A percentile compares a stretch with the other conserved stretches of the same genome.
Evolutionary conservation across 495 filamentous ascomycete species (phyloP).

Genomic region (Neurospora sp.): DNA sequence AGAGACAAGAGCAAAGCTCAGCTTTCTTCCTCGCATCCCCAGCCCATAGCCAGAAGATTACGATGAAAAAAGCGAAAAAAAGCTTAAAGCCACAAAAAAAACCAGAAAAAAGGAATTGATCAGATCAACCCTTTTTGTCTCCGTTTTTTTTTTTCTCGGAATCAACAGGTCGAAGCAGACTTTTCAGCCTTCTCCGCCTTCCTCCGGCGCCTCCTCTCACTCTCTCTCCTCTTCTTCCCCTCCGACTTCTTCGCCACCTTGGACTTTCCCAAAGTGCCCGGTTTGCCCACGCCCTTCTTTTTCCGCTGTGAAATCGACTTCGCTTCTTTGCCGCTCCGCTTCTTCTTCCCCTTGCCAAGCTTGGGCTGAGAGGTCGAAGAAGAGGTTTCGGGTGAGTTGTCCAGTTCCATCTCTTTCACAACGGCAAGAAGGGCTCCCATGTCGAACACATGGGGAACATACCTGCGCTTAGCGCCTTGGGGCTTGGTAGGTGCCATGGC

Average conservation of each 20-base stretch:
- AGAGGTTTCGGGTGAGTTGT: too few relatives aligned
- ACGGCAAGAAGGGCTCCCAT: not conserved
- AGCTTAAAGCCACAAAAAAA: not conserved
- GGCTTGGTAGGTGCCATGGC: not conserved
- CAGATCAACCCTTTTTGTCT: not conserved
- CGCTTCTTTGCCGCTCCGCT: too few relatives aligned
- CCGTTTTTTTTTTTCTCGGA: not conserved
- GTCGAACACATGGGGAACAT: not conserved
- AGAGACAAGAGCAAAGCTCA: not conserved
- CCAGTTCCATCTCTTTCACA: not conserved
- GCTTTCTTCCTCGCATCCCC: not conserved
- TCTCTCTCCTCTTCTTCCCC: not conserved
- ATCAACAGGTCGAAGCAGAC: not conserved
- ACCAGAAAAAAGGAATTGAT: not conserved
- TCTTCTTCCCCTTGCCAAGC: too few relatives aligned
- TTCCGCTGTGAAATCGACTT: not conserved
- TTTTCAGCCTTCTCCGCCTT: not conserved
- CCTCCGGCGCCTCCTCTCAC: not conserved
- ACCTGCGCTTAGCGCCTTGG: not conserved
- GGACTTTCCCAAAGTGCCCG: not conserved
- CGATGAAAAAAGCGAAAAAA: not conserved
- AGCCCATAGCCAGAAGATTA: not conserved
- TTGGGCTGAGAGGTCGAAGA: too few relatives aligned
- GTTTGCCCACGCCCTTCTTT: not conserved
- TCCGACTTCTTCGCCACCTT: not conserved